Evolutionary conservation across 225 moss, liverwort and hornwort species (phyloP).

Genomic region (Climacium dendroides): DNA sequence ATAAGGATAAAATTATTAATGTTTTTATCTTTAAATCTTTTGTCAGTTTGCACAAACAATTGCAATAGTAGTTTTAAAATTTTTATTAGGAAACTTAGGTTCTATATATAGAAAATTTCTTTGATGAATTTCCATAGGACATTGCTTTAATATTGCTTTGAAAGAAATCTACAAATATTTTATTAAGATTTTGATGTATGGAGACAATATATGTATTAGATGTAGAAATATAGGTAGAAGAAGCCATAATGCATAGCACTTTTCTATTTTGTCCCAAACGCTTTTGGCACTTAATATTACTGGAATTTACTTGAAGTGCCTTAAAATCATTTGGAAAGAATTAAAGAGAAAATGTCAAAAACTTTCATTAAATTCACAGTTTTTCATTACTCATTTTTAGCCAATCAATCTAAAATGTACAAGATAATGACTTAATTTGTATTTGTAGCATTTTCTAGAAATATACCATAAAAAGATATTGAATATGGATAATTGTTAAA

Average conservation of each 20-base stretch:
- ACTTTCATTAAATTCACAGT: too few species aligned
- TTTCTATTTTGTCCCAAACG: rapidly evolving
- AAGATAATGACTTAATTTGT: not conserved
- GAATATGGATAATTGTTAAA: not conserved
- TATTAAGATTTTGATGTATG: not conserved
- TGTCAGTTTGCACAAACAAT: not conserved
- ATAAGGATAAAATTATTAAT: not conserved
- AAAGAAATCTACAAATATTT: not conserved
- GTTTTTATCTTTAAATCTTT: not conserved
- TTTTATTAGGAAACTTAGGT: too few species aligned
- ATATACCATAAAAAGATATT: not conserved
- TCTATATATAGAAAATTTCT: not conserved
- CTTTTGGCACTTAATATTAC: not conserved
- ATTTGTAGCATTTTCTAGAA: too few species aligned
- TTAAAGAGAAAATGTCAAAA: not conserved
- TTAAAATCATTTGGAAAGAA: not conserved
- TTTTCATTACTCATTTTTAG: not conserved
- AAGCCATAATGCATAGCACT: not conserved
- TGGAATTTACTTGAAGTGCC: not conserved
- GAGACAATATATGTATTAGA: too few species aligned
- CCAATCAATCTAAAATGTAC: not conserved
- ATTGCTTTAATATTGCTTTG: not conserved
- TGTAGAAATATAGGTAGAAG: too few species aligned
- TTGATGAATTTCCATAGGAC: not conserved
- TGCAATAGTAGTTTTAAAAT: not conserved